phyloP scores from a whole-genome alignment of 257 asterid genomes.

The Nicotiana sylvestris region DNA sequence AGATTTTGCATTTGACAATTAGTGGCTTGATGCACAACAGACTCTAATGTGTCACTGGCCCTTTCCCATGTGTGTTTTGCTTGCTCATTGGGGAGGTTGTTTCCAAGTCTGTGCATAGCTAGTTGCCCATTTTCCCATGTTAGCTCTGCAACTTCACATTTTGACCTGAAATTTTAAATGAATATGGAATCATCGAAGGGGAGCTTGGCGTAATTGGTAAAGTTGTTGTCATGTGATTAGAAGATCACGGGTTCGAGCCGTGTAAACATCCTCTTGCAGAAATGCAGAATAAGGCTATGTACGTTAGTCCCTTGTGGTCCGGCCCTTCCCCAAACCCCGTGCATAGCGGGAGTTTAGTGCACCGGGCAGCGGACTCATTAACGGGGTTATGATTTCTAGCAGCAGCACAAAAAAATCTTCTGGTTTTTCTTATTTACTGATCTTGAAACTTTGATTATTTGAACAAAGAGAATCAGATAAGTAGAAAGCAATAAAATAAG shows the following conservation, averaged over 20 bases:
- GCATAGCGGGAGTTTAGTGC: too few species aligned
- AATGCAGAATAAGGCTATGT: too few species aligned
- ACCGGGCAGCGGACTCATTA: too few species aligned
- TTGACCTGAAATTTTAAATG: slow-evolving; percentile 34
- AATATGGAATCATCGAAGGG: neutral
- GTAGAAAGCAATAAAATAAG: neutral
- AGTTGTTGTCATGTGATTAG: too few species aligned
- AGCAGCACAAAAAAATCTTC: too few species aligned
- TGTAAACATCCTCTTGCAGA: too few species aligned
- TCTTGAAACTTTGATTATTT: neutral
- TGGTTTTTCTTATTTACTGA: neutral
- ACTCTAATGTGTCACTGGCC: slow-evolving; percentile 45
- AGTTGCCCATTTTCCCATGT: slow-evolving; percentile 66
- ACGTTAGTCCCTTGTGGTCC: too few species aligned
- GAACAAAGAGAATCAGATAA: neutral
- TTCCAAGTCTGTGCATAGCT: slow-evolving; percentile 31
- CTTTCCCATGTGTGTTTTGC: slow-evolving; percentile 25
- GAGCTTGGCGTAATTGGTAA: too few species aligned
- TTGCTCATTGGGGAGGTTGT: slow-evolving; percentile 1
- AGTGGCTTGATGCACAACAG: slow-evolving; percentile 53
- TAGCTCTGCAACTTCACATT: slow-evolving; percentile 43
- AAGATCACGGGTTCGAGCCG: too few species aligned
- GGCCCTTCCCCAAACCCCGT: too few species aligned
- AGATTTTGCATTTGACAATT: neutral
- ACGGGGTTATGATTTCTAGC: too few species aligned